Conservation (phyloP, 306 rosid genomes). For the Gastrolobium bilobum region DNA sequence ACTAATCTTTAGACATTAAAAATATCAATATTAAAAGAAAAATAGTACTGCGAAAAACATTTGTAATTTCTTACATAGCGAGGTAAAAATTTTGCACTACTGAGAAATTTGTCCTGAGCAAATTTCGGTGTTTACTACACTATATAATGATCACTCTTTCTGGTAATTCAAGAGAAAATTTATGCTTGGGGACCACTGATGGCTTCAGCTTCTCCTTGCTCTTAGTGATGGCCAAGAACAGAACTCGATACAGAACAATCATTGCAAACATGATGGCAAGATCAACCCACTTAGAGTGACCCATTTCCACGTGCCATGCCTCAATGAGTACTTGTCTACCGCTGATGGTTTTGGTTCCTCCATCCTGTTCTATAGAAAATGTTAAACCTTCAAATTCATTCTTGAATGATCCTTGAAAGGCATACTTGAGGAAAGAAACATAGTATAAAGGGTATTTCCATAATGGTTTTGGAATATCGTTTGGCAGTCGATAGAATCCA, state of each 20-base stretch:
- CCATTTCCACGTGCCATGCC: constrained; percentile 69
- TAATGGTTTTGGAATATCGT: constrained; percentile 65
- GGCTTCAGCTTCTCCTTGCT: constrained; percentile 53
- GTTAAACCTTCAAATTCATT: constrained; percentile 68
- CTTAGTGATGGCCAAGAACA: constrained; percentile 59
- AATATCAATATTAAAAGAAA: too few relatives aligned
- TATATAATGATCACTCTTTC: neutral
- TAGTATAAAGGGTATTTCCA: constrained; percentile 71
- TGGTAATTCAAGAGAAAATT: constrained; percentile 10
- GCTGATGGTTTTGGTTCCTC: constrained; percentile 6
- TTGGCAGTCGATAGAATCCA: constrained; percentile 63
- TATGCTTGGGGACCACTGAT: neutral
- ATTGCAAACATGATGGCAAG: constrained; percentile 68
- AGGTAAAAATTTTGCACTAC: too few relatives aligned
- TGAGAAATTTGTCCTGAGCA: too few relatives aligned
- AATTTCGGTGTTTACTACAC: too few relatives aligned
- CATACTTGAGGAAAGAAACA: constrained; percentile 66
- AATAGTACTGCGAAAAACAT: too few relatives aligned
- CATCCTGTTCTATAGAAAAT: constrained; percentile 45
- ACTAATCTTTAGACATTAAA: too few relatives aligned
- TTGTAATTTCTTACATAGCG: too few relatives aligned
- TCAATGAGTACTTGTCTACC: constrained; percentile 57
- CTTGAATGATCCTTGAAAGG: constrained; percentile 66
- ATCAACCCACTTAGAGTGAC: constrained; percentile 74
- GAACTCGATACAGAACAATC: constrained; percentile 62